Conservation (phyloP, 768 basidiomycete genomes). For the Collybia sordida region DNA sequence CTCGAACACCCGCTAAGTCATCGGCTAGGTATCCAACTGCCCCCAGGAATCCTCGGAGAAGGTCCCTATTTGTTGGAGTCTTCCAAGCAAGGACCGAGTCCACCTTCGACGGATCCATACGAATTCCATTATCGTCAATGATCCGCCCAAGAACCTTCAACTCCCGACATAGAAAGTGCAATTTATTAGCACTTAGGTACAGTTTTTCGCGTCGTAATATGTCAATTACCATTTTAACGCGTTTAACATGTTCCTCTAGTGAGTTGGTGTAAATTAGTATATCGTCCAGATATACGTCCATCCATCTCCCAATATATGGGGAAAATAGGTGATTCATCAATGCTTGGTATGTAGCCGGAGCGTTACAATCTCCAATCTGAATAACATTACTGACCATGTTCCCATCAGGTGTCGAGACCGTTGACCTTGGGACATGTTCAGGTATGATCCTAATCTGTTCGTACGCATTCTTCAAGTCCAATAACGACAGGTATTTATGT, state of each 20-base stretch:
- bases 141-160: slow-evolving; percentile 27
- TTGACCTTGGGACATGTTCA: slow-evolving; percentile 16
- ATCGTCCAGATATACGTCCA: slow-evolving; percentile 11
- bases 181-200: slow-evolving; percentile 28
- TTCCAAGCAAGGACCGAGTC: slow-evolving; percentile 24
- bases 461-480: slow-evolving; percentile 34
- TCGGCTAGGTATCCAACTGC: slow-evolving; percentile 28
- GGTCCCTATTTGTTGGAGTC: slow-evolving; percentile 20
- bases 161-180: slow-evolving; percentile 21
- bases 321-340: slow-evolving; percentile 10
- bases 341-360: slow-evolving; percentile 6
- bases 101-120: slow-evolving; percentile 34
- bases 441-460: slow-evolving; percentile 30
- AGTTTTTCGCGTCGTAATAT: slow-evolving; percentile 25
- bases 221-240: slow-evolving; percentile 12
- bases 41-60: slow-evolving; percentile 28
- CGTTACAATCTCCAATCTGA: slow-evolving; percentile 15
- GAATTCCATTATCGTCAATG: slow-evolving; percentile 17
- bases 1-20: slow-evolving; percentile 17
- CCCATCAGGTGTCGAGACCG: slow-evolving; percentile 23
- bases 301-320: slow-evolving; percentile 4
- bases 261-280: slow-evolving; percentile 10
- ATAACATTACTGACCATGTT: slow-evolving; percentile 26
- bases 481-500: slow-evolving; percentile 22
- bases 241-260: slow-evolving; percentile 8